Conservation (phyloP, 192 early-diverging fungal species). For the Diversispora eburnea region DNA sequence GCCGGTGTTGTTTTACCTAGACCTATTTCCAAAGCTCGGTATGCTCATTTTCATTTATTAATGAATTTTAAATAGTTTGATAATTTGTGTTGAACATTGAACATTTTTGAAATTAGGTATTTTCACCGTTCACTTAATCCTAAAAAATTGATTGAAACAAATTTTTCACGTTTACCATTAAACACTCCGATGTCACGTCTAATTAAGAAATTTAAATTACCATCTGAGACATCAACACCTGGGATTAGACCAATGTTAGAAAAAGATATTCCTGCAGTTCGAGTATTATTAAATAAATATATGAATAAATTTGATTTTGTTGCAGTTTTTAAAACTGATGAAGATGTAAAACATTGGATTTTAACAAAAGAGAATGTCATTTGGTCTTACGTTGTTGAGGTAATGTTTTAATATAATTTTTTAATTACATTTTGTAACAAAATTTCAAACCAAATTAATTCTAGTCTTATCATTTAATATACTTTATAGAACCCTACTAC, state of each 20-base stretch:
- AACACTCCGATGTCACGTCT: conserved; percentile 70
- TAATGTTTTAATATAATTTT: conserved; percentile 21
- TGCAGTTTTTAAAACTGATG: conserved; percentile 69
- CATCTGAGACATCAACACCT: conserved; percentile 53
- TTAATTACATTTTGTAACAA: no score
- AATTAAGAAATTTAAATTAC: conserved; percentile 70
- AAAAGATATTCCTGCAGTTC: conserved; percentile 73
- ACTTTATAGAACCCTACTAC: conserved; percentile 44
- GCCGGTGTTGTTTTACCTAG: conserved; percentile 89
- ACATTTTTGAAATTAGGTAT: conserved; percentile 55
- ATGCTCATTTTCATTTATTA: not conserved
- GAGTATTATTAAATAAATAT: conserved; percentile 72
- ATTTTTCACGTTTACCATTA: conserved; percentile 79
- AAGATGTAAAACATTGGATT: conserved; percentile 90
- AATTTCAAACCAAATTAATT: no score
- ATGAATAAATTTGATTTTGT: conserved; percentile 63
- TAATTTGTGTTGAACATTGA: not conserved
- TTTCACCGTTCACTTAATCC: conserved; percentile 93
- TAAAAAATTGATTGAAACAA: conserved; percentile 89
- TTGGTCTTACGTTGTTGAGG: conserved; percentile 93
- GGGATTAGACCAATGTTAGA: conserved; percentile 79
- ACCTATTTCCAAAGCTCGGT: conserved; percentile 72
- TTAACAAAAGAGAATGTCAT: conserved; percentile 80
- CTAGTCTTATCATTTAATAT: no score
- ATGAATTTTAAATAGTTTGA: conserved; percentile 3